These are phyloP conservation scores for Ophioceras dolichostomum DNA, from an alignment of 2,329 filamentous ascomycete genomes.

Conservation along the genomic window DNA sequence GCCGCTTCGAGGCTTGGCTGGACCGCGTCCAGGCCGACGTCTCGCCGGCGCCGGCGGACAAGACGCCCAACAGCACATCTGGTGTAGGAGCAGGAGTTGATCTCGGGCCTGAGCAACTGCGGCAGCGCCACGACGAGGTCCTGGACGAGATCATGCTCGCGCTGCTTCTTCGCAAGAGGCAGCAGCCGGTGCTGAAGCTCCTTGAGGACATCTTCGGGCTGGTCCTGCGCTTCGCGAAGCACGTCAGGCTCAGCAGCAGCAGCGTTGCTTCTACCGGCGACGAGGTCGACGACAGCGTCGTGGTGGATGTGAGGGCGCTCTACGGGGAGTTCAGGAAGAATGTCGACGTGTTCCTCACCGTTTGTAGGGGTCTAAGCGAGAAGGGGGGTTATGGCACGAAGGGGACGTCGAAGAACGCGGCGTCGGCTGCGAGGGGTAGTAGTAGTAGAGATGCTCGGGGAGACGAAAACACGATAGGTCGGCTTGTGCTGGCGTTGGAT, in stretches of 20 bases:
- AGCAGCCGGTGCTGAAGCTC: constrained; percentile 58
- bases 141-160: constrained; percentile 66
- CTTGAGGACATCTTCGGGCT: constrained; percentile 65
- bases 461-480: constrained; percentile 10
- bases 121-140: constrained; percentile 57
- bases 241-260: constrained; percentile 22
- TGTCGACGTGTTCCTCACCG: constrained; percentile 60
- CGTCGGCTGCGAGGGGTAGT: not conserved
- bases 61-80: not conserved
- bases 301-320: constrained; percentile 26
- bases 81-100: constrained; percentile 15
- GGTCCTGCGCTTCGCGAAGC: constrained; percentile 60
- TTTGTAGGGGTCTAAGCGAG: constrained; percentile 55
- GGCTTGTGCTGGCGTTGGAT: constrained; percentile 17
- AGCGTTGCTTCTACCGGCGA: constrained; percentile 2
- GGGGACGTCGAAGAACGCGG: not conserved
- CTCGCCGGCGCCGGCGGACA: constrained; percentile 30
- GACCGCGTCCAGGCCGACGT: constrained; percentile 42
- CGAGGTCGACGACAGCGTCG: too few species aligned
- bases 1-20: constrained; percentile 53
- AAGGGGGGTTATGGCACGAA: constrained; percentile 38
- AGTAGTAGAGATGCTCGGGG: constrained; percentile 15
- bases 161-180: constrained; percentile 61
- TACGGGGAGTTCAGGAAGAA: constrained; percentile 60
- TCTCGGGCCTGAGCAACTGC: constrained; percentile 52